Evolutionary conservation across 192 early-diverging fungal species (phyloP), one percentile per base, ranked within the genome.

Genomic region (Coemansia sp.): DNA sequence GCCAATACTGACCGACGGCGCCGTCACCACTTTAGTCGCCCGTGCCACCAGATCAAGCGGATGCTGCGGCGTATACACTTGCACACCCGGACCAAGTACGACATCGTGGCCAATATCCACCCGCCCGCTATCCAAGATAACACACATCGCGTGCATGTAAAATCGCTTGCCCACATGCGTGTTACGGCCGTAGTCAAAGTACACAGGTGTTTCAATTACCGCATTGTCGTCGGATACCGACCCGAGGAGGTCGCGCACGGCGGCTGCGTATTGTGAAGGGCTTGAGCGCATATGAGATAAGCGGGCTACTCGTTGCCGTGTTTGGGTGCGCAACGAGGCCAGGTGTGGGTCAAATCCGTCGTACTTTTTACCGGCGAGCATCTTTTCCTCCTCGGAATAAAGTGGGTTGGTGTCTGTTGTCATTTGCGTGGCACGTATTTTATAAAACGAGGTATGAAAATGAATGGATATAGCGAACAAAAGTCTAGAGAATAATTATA

Each of bases 101-200:
- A 83, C 85, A 56, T 85, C 64, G 66, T 92, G 81, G 18, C 92
- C 93, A 52, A 96, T 90, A 8, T 70, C 81, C 17, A 98, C 86
- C 18, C 76, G 65, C 11, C 82, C 82, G 56, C 85, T 82, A 66
- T 98, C 95, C 6, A 96, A 75, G 52, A 98, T 83, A 0, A 77
- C 71, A 60, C 88, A 85, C 64, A 86, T 84, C 54, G 84, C 83
- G 70, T 96, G 94, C 77, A 89, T 85, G 67, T 91, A 93, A 56
- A 91, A 88, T 18, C 71, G 59, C 5, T 88, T 70, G 37, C 93
- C 93, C 12, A 94, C 56, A 20, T 72, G 81, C 20, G 88, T 93
- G 75, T 95, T 94, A 46, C 63, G 56, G 49, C 81, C 92, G 68
- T 93, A 96, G 72, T 94, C 94, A 56, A 81, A 84, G 42, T 67